Conservation (phyloP, 2,329 filamentous ascomycete species). For the Zalaria obscura region DNA sequence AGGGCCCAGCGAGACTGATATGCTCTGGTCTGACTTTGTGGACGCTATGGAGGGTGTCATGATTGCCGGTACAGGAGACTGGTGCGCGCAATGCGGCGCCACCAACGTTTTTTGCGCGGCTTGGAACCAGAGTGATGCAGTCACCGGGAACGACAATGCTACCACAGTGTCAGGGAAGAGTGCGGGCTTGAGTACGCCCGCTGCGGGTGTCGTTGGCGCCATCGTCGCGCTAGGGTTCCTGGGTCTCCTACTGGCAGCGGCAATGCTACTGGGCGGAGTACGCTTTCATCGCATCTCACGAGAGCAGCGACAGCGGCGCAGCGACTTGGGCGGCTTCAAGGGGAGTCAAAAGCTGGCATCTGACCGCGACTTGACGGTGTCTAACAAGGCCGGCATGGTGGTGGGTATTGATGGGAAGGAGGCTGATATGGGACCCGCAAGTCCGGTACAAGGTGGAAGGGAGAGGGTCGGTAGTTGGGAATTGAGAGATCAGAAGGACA, state of each 20-base stretch:
- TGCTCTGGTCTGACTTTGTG: constrained; percentile 38
- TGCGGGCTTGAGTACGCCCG: not conserved
- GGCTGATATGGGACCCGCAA: constrained; percentile 10
- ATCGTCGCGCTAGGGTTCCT: constrained; percentile 34
- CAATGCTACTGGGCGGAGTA: constrained; percentile 31
- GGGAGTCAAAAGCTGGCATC: constrained; percentile 38
- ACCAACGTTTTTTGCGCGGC: constrained; percentile 36
- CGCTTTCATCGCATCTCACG: constrained; percentile 25
- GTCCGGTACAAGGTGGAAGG: constrained; percentile 21
- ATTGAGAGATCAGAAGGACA: constrained; percentile 20
- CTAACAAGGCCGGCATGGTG: constrained; percentile 25
- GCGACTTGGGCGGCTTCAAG: constrained; percentile 40
- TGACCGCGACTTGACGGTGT: constrained; percentile 37
- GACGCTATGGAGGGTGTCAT: constrained; percentile 28
- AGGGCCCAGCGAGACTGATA: constrained; percentile 29
- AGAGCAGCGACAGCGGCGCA: constrained; percentile 14
- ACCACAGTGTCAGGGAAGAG: not conserved
- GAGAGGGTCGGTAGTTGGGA: constrained; percentile 46
- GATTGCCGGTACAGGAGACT: constrained; percentile 30
- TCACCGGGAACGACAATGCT: not conserved
- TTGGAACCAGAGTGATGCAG: constrained; percentile 14
- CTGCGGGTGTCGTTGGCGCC: constrained; percentile 42
- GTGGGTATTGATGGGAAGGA: constrained; percentile 13
- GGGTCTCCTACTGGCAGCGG: constrained; percentile 24
- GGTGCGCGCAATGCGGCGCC: constrained; percentile 37